Evolutionary conservation across 2,329 filamentous ascomycete species (phyloP), one percentile per base, ranked within the genome.

Genomic region (Beauveria sp.): DNA sequence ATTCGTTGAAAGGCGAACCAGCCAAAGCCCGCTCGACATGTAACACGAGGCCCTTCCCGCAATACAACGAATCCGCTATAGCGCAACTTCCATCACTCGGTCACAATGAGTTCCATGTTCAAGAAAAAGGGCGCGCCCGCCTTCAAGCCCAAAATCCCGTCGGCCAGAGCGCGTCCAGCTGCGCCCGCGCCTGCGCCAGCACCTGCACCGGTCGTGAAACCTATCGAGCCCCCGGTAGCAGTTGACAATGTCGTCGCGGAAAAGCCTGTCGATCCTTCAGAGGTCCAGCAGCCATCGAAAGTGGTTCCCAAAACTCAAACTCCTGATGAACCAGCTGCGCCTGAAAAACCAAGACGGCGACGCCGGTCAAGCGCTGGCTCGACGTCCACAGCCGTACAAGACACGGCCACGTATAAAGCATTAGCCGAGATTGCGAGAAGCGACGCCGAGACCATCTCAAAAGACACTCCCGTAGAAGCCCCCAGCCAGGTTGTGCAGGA

Each of bases 101-200:
- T 16, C 76, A 79, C 75, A 67, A 88, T 89, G 79, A 85, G 82
- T 75, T 83, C 80, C 64, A 88, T 88, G 76, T 81, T 88, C 73
- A 89, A 89, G 76, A 89, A 90, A 75, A 78, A 80, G 67, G 80
- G 78, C 69, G 79, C 80, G 67, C 76, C 80, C 62, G 79, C 79
- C 76, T 90, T 91, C 76, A 89, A 89, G 72, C 88, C 88, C 50
- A 91, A 89, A 76, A 83, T 83, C 66, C 84, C 83, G 38, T 72
- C 75, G 40, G 78, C 80, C 66, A 83, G 86, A 69, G 79, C 81
- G 63, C 76, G 80, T 62, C 70, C 72, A 64, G 77, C 78, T 65
- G 75, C 77, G 61, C 72, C 76, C 63, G 68, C 71, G 62, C 70
- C 74, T 63, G 68, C 71, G 62, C 70, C 74, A 62, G 60, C 66